Percentiles rank a stretch among this genome's conserved stretches.
Conservation (phyloP, 2,329 filamentous ascomycete genomes). For the Stagonosporopsis tanaceti region DNA sequence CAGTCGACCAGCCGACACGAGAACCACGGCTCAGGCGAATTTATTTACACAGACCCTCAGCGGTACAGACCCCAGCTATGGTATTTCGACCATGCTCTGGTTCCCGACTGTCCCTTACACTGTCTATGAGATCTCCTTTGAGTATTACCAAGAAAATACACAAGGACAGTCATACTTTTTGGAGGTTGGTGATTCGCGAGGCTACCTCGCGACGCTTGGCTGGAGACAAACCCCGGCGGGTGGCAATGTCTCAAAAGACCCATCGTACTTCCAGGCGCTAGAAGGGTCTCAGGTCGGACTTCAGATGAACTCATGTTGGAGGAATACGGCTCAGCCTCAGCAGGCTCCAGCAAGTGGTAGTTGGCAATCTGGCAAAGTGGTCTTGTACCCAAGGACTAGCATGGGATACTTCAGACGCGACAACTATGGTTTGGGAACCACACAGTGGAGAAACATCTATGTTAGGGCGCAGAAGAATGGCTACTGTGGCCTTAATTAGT, state of each 20-base stretch:
- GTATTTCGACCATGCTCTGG: background rate
- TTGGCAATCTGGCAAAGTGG: background rate
- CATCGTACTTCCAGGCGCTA: background rate
- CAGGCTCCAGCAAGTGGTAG: background rate
- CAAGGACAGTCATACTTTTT: background rate
- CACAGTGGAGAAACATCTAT: constrained; percentile 5
- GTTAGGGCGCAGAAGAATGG: background rate
- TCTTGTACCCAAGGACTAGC: background rate
- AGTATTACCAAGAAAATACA: constrained; percentile 3
- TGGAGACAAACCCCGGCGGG: background rate
- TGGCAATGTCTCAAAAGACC: background rate
- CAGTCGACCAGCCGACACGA: background rate
- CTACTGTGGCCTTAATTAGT: background rate
- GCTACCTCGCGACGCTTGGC: background rate
- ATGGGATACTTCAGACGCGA: constrained; percentile 5
- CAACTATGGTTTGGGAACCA: background rate
- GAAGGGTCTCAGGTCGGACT: background rate
- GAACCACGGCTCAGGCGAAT: background rate
- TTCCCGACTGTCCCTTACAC: background rate
- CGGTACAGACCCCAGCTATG: background rate
- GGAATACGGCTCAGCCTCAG: background rate
- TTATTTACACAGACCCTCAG: background rate
- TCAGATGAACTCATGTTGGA: background rate
- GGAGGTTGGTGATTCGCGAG: background rate
- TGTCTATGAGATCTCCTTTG: constrained; percentile 3